Evolutionary conservation across 768 basidiomycete genomes (phyloP), one percentile per base, ranked within the genome.

Genomic region (Lactarius trivialis): DNA sequence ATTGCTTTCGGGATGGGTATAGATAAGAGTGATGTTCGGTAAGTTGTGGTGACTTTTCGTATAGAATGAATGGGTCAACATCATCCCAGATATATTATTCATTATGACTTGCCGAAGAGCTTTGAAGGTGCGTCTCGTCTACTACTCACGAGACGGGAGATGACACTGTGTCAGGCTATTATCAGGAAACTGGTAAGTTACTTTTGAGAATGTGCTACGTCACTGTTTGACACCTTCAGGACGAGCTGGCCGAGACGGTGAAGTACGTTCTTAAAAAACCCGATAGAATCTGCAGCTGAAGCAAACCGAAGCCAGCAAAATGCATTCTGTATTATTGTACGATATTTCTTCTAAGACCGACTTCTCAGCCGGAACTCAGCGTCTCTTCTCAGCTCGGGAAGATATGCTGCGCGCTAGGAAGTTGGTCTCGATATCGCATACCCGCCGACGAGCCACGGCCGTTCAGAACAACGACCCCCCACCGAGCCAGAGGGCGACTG

Each of bases 1-100:
- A 82, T 93, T 55, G 91, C 91, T 5, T 93, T 93, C 67, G 91
- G 91, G 2, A 84, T 92, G 75, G 91, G 91, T 1, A 92, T 93
- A 50, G 90, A 93, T 70, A 93, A 92, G 74, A 76, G 81, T 21
- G 85, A 91, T 64, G 88, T 90, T 56, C 79, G 88, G 84, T 84
- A 69, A 24, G 73, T 48, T 15, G 50, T 45, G 7, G 26, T 28
- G 24, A 55, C 7, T 34, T 37, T 33, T 33, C 14, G 59, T 15
- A 3, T 50, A 39, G 45, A 49, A 28, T 12, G 19, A 30, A 45
- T 43, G 12, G 61, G 33, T 24, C 33, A 14, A 32, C 21, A 24
- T 41, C n/a, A 45, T 21, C 21, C 68, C 51, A 78, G 89, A 39
- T 92, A 90, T 67, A 82, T 91, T 48, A 84, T 93, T 45, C 91